Evolutionary conservation across 2,329 filamentous ascomycete genomes (phyloP).

Genomic region (Fusarium foetens): DNA sequence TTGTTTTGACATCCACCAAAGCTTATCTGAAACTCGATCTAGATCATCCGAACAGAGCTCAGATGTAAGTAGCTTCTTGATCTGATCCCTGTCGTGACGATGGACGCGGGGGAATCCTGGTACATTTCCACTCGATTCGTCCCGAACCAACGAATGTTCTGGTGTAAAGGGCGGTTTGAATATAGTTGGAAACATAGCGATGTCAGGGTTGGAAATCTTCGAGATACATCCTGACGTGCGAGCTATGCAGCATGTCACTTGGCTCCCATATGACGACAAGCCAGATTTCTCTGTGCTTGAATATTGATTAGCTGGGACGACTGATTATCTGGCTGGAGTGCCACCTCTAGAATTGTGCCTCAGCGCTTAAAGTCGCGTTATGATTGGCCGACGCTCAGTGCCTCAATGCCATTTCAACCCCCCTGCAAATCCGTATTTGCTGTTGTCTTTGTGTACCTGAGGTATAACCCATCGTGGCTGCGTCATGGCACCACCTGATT

Average conservation of each 20-base stretch:
- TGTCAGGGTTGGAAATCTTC: no score
- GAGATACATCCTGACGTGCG: no score
- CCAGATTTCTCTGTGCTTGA: not conserved
- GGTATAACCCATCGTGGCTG: no score
- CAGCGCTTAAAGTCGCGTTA: not conserved
- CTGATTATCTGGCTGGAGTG: no score
- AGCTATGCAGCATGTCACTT: no score
- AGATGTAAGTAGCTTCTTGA: not conserved
- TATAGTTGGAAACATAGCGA: accelerated
- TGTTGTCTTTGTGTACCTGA: no score
- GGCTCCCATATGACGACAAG: not conserved
- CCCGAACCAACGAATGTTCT: not conserved
- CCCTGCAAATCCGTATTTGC: no score
- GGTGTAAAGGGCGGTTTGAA: not conserved
- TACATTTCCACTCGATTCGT: not conserved
- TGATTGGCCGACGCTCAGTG: not conserved
- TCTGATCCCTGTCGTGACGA: not conserved
- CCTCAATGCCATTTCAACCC: not conserved
- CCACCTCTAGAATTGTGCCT: no score
- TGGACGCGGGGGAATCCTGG: not conserved
- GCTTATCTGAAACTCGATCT: not conserved
- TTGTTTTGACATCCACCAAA: conserved; percentile 13
- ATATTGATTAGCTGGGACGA: not conserved
- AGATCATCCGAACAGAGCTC: not conserved
- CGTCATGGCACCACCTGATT: no score